phyloP scores from a whole-genome alignment of 176 grass and related monocot genomes.

The Rhynchospora tenuis region DNA sequence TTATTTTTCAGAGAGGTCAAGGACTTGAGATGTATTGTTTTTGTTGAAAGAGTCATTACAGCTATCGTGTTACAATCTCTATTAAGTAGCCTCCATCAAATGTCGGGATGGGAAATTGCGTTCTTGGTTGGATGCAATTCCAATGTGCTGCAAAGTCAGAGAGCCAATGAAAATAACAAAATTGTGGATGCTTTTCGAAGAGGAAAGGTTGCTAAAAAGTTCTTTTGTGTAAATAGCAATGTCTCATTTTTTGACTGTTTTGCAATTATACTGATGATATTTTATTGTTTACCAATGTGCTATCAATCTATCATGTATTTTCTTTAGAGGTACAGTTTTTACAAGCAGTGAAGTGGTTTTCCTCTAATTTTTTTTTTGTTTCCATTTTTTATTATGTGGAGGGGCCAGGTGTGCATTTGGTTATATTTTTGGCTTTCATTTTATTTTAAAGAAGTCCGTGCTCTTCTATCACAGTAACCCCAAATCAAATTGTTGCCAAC shows the following conservation, averaged over 20 bases:
- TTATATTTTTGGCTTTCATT: neutral
- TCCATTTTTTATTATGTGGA: neutral
- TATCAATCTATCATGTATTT: neutral
- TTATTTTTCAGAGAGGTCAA: constrained; percentile 38
- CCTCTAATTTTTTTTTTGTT: neutral
- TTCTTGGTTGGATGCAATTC: constrained; percentile 42
- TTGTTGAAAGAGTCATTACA: constrained; percentile 75
- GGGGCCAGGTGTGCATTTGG: neutral
- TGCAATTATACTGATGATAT: neutral
- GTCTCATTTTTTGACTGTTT: neutral
- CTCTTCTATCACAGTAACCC: neutral
- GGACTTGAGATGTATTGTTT: constrained; percentile 76
- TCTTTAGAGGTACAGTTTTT: neutral
- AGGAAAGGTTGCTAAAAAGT: constrained; percentile 45
- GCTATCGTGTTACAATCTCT: constrained; percentile 50
- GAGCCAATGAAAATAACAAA: constrained; percentile 42
- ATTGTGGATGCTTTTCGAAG: constrained; percentile 54
- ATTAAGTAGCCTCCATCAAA: constrained; percentile 34
- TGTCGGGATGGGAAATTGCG: constrained; percentile 49
- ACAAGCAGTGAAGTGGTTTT: neutral
- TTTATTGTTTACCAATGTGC: neutral
- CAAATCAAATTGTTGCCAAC: neutral
- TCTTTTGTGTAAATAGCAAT: neutral
- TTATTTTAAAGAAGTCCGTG: neutral
- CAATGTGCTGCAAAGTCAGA: constrained; percentile 30